Percentiles rank a stretch among this genome's conserved stretches.
Evolutionary conservation across 352 stramenopile genomes (phyloP).

Genomic region (Plasmopara viticola): DNA sequence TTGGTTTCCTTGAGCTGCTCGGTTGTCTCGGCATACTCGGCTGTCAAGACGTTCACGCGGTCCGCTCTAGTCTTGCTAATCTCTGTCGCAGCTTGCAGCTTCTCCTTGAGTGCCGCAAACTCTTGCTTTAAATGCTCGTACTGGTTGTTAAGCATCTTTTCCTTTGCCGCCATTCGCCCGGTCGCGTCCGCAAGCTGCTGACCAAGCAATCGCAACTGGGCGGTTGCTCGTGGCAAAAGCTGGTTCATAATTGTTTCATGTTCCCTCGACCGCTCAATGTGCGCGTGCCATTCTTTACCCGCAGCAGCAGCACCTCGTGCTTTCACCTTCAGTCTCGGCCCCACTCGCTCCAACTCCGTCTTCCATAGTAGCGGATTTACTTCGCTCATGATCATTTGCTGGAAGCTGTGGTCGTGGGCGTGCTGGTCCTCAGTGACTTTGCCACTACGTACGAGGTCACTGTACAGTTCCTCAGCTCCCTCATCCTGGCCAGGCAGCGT

Average conservation of each 20-base stretch:
- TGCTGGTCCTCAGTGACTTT: slow-evolving; percentile 32
- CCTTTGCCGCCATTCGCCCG: slow-evolving; percentile 55
- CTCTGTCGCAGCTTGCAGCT: slow-evolving; percentile 49
- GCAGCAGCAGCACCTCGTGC: slow-evolving; percentile 33
- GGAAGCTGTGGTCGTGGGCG: slow-evolving; percentile 60
- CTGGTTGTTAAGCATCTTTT: slow-evolving; percentile 81
- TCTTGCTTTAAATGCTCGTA: slow-evolving; percentile 64
- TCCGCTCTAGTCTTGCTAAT: slow-evolving; percentile 61
- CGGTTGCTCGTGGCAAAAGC: slow-evolving; percentile 46
- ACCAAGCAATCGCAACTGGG: slow-evolving; percentile 55
- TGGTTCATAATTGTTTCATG: slow-evolving; percentile 61
- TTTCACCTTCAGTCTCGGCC: slow-evolving; percentile 58
- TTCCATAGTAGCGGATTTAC: slow-evolving; percentile 79
- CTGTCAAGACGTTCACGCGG: slow-evolving; percentile 72
- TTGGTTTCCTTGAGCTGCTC: slow-evolving; percentile 77
- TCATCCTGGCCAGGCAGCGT: slow-evolving; percentile 32
- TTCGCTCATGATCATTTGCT: slow-evolving; percentile 82
- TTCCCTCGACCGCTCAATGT: slow-evolving; percentile 72
- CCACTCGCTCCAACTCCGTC: slow-evolving; percentile 78
- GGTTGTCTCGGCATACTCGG: slow-evolving; percentile 59
- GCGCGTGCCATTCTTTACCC: slow-evolving; percentile 70
- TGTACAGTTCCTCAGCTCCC: slow-evolving; percentile 62
- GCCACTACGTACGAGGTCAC: slow-evolving; percentile 33
- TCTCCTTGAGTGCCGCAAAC: slow-evolving; percentile 59
- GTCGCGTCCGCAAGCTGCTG: slow-evolving; percentile 53